Evolutionary conservation across 106 monocot species (phyloP).

Genomic region (Acanthochlamys bracteata): DNA sequence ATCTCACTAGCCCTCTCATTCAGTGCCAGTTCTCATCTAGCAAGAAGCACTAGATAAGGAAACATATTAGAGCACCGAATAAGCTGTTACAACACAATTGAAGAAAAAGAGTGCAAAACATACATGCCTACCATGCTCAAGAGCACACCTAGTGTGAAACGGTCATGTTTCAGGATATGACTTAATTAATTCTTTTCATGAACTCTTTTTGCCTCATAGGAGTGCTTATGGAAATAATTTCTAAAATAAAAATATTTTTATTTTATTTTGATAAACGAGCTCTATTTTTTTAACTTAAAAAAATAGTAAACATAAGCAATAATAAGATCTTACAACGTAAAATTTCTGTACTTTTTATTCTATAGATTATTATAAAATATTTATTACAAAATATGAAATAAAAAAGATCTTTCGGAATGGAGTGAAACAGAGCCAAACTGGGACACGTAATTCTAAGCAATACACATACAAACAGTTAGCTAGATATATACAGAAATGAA

Average conservation of each 20-base stretch:
- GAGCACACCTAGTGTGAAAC: no score
- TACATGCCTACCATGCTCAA: neutral
- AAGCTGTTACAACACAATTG: neutral
- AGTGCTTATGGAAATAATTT: neutral
- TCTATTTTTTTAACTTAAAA: no score
- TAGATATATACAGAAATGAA: no score
- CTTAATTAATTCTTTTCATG: neutral
- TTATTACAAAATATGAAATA: no score
- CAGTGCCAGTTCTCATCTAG: neutral
- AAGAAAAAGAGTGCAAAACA: neutral
- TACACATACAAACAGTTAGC: no score
- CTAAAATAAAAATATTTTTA: neutral
- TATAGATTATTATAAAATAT: no score
- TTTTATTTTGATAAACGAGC: no score
- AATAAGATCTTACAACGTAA: no score
- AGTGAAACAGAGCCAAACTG: neutral
- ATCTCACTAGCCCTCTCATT: no score
- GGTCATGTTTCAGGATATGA: no score
- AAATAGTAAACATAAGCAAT: no score
- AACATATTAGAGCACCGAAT: neutral
- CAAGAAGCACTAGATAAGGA: neutral
- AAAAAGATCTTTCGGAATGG: neutral
- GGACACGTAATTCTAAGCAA: neutral
- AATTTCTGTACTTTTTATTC: no score
- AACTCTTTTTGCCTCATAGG: neutral